A percentile compares a stretch with the other conserved stretches of the same genome.
Evolutionary conservation across 345 rosid species (phyloP).

Genomic region (sweet orange (Citrus sinensis)): DNA sequence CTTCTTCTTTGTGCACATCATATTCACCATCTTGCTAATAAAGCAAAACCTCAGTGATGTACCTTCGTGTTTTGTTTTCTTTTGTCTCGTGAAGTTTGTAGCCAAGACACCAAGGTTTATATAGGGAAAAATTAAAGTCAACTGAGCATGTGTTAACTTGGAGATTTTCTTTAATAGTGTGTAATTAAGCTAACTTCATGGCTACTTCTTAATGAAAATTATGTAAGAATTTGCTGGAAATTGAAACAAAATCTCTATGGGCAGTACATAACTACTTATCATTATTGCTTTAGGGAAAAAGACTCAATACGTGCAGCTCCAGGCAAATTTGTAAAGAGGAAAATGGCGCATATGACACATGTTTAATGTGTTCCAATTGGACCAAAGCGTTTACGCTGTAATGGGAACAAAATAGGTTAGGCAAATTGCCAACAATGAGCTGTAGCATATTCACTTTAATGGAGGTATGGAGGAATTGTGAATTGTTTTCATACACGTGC

Average conservation of each 20-base stretch:
- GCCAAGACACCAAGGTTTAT: not conserved
- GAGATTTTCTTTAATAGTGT: not conserved
- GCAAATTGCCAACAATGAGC: not conserved
- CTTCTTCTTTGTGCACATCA: conserved; percentile 11
- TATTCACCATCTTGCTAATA: not conserved
- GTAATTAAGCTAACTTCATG: not conserved
- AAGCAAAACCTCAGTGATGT: not conserved
- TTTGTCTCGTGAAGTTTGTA: not conserved
- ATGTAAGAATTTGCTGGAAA: not conserved
- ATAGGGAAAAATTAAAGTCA: not conserved
- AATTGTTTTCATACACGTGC: not conserved
- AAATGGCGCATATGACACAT: not conserved
- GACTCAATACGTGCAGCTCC: not conserved
- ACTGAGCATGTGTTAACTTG: not conserved
- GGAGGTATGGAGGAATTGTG: not conserved
- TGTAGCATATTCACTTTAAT: not conserved
- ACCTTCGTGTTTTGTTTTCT: not conserved
- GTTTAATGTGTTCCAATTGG: not conserved
- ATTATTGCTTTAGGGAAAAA: not conserved
- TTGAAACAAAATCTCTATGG: too few species aligned
- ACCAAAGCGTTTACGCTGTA: not conserved
- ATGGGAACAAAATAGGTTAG: not conserved
- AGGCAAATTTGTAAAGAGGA: not conserved
- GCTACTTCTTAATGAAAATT: not conserved
- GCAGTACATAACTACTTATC: not conserved